Evolutionary conservation across 495 filamentous ascomycete genomes (phyloP).

Genomic region (Rhypophila decipiens): DNA sequence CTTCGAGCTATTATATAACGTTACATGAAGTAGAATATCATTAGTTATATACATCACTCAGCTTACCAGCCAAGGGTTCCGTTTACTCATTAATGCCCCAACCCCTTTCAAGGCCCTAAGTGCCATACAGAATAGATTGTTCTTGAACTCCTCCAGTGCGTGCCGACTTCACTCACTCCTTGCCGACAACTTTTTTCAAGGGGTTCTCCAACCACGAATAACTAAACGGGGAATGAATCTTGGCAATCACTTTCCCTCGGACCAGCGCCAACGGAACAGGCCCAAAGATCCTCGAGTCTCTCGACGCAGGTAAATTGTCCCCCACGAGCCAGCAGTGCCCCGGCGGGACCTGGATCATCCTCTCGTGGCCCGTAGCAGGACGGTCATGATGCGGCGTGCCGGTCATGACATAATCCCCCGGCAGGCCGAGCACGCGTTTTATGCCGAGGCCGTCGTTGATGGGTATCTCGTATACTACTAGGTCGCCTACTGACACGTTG

Average conservation of each 20-base stretch:
- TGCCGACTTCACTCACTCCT: too few species aligned
- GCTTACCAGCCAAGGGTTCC: too few species aligned
- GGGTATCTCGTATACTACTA: conserved; percentile 73
- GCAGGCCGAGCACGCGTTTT: conserved; percentile 82
- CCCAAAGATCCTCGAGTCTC: conserved; percentile 81
- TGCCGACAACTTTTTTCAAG: conserved; percentile 9
- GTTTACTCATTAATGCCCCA: too few species aligned
- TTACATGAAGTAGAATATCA: too few species aligned
- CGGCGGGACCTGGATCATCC: conserved; percentile 41
- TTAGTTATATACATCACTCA: too few species aligned
- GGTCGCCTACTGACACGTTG: conserved; percentile 71
- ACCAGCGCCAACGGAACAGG: conserved; percentile 79
- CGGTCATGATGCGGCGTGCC: conserved; percentile 45
- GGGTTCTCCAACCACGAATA: conserved; percentile 25
- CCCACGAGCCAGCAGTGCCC: conserved; percentile 87
- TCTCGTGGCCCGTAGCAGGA: not conserved
- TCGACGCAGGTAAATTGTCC: conserved; percentile 76
- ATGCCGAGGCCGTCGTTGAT: conserved; percentile 56
- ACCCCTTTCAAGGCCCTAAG: too few species aligned
- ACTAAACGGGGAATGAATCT: conserved; percentile 44
- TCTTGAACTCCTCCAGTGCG: not conserved
- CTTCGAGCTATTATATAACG: too few species aligned
- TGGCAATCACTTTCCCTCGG: conserved; percentile 76
- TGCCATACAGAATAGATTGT: not conserved
- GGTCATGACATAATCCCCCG: conserved; percentile 80